phyloP scores from a whole-genome alignment of 192 early-diverging fungal species.

The Piromyces finnis region DNA sequence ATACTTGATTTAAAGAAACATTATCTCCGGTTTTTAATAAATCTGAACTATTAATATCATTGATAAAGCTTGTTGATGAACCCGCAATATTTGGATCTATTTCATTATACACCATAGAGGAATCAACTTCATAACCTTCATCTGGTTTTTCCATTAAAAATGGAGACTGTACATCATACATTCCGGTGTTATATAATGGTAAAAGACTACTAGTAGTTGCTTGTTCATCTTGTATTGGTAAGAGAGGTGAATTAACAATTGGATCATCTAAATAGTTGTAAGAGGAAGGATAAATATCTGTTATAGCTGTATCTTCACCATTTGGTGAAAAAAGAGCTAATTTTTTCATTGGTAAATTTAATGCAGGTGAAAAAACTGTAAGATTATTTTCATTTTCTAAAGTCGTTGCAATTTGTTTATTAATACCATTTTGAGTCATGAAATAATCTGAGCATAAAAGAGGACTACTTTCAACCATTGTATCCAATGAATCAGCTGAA shows the following conservation, averaged over 20 bases:
- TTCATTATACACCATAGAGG: neutral
- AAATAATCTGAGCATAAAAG: neutral
- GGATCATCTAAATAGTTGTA: neutral
- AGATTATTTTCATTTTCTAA: no score
- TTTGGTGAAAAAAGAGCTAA: neutral
- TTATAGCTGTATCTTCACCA: neutral
- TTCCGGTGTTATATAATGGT: neutral
- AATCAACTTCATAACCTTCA: neutral
- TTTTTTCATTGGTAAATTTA: neutral
- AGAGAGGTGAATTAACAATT: neutral
- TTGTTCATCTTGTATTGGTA: neutral
- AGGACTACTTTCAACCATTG: neutral
- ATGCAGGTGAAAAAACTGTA: neutral
- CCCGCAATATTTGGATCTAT: neutral
- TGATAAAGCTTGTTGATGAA: neutral
- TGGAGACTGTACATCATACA: neutral
- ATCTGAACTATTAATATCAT: neutral
- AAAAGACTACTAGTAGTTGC: neutral
- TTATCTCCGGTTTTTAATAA: no score
- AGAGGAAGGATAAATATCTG: neutral
- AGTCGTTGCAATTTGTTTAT: no score
- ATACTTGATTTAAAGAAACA: neutral
- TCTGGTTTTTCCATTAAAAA: neutral
- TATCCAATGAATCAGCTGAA: neutral
- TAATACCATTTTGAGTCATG: no score